Base-by-base conservation (phyloP, 106 monocot genomes). In the Allium sativum region DNA sequence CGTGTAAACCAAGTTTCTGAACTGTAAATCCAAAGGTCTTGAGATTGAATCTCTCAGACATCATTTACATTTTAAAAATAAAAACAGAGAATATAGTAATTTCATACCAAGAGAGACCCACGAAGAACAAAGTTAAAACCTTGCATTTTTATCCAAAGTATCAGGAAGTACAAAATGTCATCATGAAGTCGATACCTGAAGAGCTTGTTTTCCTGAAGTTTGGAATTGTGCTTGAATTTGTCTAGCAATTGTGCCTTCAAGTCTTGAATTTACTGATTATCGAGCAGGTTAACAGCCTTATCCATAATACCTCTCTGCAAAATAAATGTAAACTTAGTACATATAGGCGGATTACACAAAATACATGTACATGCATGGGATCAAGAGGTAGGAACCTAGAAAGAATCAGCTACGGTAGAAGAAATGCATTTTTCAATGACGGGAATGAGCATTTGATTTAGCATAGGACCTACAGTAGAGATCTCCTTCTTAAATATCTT, bases 211-310 rank as follows among this genome's bases (percentile, higher is more conserved):
- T 61, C 84, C 91, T 58, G 84, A 77, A 40, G 90, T 84, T 76
- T 98, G 96, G 59, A 98, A 91, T 51, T 98, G 96, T 40, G 69
- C 59, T 72, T 98, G 96, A 53, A 91, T 82, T 74, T 98, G 91
- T 71, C 87, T 79, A 62, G 78, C 79, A 46, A 98, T 70, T 40
- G 82, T 75, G 56, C 61, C 78, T 78, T 98, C 96, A 66, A 98
- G 76, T 78, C 91, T 98, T 18, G 87, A 78, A 73, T 61, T 81
- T 52, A 98, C 58, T 41, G 84, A 73, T 53, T 98, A 48, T 98
- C 96, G 63, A 98, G 59, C 53, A 84, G 95, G 68, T 60, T 77
- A 16, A 84, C 70, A 59, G 81, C 77, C 79, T 96, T 96, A 53
- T 96, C 95, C 10, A 79, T 81, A 48, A 95, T 73, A 53, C 81